Conservation (phyloP, 2,329 filamentous ascomycete species). For the Claviceps sp. region DNA sequence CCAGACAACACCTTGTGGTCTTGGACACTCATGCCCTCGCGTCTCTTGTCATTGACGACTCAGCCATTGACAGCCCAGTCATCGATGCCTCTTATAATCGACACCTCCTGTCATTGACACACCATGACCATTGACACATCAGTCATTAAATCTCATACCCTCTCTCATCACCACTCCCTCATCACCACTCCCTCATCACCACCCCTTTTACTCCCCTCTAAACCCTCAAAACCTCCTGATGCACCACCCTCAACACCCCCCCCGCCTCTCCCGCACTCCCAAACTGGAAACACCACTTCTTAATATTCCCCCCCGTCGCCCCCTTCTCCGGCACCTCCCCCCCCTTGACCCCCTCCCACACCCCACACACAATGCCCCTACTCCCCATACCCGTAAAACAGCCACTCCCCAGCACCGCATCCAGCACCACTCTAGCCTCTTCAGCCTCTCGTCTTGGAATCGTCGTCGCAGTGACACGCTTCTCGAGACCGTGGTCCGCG, state of each 20-base stretch:
- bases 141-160: neutral
- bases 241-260: conserved; percentile 43
- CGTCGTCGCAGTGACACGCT: conserved; percentile 67
- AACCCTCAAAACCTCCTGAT: conserved; percentile 37
- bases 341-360: conserved; percentile 67
- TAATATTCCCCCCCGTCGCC: conserved; percentile 39
- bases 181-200: no score
- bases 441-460: conserved; percentile 50
- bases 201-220: neutral
- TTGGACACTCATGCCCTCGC: no score
- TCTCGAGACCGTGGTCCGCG: conserved; percentile 58
- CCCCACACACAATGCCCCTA: conserved; percentile 76
- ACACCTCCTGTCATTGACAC: no score
- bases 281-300: conserved; percentile 53
- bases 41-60: no score
- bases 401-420: conserved; percentile 72
- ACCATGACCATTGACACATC: no score
- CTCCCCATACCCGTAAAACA: conserved; percentile 76
- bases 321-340: conserved; percentile 41
- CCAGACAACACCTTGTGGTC: no score
- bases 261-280: conserved; percentile 36
- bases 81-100: no score
- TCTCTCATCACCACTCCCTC: no score
- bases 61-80: no score
- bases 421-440: conserved; percentile 53